Percentiles rank a stretch among this genome's conserved stretches.
These are phyloP conservation scores for Puccinia hordei DNA, from an alignment of 1,284 basidiomycete genomes.

Conservation along the genomic window DNA sequence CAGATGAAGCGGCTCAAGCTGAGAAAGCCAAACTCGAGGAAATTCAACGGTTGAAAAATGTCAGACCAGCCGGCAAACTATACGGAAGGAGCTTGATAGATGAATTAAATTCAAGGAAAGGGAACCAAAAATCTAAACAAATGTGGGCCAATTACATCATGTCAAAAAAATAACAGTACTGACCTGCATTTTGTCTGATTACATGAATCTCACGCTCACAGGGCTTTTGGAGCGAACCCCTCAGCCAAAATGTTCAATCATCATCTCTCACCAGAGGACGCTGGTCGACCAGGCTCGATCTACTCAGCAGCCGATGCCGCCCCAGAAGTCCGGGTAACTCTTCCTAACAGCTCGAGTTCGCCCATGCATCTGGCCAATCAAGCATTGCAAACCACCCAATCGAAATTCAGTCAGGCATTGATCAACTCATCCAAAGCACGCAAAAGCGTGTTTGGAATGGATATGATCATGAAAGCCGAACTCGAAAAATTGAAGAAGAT, in stretches of 20 bases:
- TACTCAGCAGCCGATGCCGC: slow-evolving; percentile 22
- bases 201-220: background rate
- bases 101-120: slow-evolving; percentile 48
- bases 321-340: background rate
- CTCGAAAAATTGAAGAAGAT: slow-evolving; percentile 47
- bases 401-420: slow-evolving; percentile 35
- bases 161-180: background rate
- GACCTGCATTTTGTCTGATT: background rate
- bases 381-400: slow-evolving; percentile 25
- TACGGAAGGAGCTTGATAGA: slow-evolving; percentile 49
- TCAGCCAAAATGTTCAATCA: slow-evolving; percentile 32
- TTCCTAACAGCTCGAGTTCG: slow-evolving; percentile 34
- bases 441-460: slow-evolving; percentile 48
- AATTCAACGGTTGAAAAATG: slow-evolving; percentile 6
- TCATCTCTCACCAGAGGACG: slow-evolving; percentile 39
- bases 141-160: slow-evolving; percentile 14
- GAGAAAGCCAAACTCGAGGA: slow-evolving; percentile 23
- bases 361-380: slow-evolving; percentile 37
- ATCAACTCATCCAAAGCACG: slow-evolving; percentile 42
- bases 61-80: slow-evolving; percentile 38
- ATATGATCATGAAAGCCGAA: slow-evolving; percentile 44
- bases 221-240: slow-evolving; percentile 34
- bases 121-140: slow-evolving; percentile 39
- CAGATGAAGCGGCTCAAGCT: background rate
- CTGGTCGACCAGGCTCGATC: slow-evolving; percentile 39